phyloP scores from a whole-genome alignment of 306 rosid species.

The Cicer arietinum region DNA sequence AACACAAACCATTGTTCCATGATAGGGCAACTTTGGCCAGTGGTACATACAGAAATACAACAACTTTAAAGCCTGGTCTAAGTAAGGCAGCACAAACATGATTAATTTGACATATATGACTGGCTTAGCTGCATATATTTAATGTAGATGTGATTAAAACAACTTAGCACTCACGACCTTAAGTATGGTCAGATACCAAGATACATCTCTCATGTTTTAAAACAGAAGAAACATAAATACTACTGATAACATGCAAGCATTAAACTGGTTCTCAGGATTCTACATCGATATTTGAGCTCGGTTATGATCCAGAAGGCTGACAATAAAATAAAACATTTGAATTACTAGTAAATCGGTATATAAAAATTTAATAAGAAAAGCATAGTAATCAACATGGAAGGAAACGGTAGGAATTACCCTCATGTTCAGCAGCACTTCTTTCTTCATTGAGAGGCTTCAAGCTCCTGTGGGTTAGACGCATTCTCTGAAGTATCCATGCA shows the following conservation, averaged over 20 bases:
- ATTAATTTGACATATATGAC: slow-evolving; percentile 27
- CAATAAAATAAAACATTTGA: slow-evolving; percentile 52
- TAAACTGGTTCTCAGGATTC: slow-evolving; percentile 46
- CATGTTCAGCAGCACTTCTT: slow-evolving; percentile 10
- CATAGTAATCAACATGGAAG: slow-evolving; percentile 41
- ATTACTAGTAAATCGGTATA: slow-evolving; percentile 56
- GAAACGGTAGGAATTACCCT: slow-evolving; percentile 73
- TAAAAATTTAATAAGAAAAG: slow-evolving; percentile 25
- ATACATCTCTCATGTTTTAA: slow-evolving; percentile 44
- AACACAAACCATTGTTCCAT: slow-evolving; percentile 19
- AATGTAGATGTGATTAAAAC: slow-evolving; percentile 22
- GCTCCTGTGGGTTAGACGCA: slow-evolving; percentile 59
- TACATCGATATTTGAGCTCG: slow-evolving; percentile 38
- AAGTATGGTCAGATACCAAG: slow-evolving; percentile 39
- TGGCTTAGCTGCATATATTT: slow-evolving; percentile 30
- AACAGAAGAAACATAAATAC: slow-evolving; percentile 37
- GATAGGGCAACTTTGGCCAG: slow-evolving; percentile 11
- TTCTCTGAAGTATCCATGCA: slow-evolving; percentile 62
- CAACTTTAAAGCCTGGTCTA: slow-evolving; percentile 31
- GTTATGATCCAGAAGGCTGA: slow-evolving; percentile 61
- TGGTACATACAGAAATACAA: slow-evolving; percentile 7
- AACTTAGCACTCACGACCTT: slow-evolving; percentile 36
- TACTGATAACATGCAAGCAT: slow-evolving; percentile 31
- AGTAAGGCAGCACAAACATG: slow-evolving; percentile 18
- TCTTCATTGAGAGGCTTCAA: slow-evolving; percentile 70